Percentiles rank a stretch among this genome's conserved stretches.
Evolutionary conservation across 805 yeast genomes (phyloP).

Genomic region (Limtongozyma cylindracea): DNA sequence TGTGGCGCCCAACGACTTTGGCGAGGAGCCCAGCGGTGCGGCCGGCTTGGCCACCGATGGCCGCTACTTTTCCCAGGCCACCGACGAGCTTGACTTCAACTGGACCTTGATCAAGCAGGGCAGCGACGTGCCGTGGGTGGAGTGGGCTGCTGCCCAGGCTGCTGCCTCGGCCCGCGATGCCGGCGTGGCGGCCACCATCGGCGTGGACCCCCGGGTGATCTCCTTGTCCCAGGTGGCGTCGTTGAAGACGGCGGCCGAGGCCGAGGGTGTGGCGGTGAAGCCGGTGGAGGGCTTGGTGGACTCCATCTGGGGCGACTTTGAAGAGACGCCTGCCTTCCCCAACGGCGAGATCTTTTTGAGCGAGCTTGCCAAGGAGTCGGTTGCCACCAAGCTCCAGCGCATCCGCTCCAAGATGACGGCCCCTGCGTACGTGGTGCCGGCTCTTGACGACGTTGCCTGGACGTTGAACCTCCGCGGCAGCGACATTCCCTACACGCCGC

Average conservation of each 20-base stretch:
- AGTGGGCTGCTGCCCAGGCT: constrained; percentile 34
- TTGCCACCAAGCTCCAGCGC: constrained; percentile 6
- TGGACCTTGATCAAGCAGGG: constrained; percentile 77
- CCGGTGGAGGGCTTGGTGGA: constrained; percentile 51
- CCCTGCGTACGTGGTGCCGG: constrained; percentile 25
- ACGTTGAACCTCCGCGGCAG: constrained; percentile 48
- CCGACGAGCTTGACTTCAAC: constrained; percentile 47
- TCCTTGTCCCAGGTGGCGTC: constrained; percentile 10
- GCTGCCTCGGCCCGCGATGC: constrained; percentile 21
- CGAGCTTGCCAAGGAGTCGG: constrained; percentile 8
- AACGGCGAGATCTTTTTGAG: constrained; percentile 11
- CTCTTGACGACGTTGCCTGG: constrained; percentile 85
- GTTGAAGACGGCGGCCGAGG: constrained; percentile 8
- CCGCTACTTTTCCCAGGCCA: constrained; percentile 81
- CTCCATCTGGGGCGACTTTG: constrained; percentile 30
- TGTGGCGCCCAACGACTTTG: constrained; percentile 23
- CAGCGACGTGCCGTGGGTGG: constrained; percentile 51
- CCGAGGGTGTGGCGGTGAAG: constrained; percentile 14
- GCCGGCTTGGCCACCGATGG: constrained; percentile 88
- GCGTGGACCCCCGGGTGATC: constrained; percentile 24
- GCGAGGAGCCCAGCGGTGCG: constrained; percentile 30
- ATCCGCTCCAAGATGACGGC: constrained; percentile 7
- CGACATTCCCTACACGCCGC: constrained; percentile 72
- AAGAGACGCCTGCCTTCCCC: constrained; percentile 8
- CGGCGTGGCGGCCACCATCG: constrained; percentile 11